These are phyloP conservation scores for Myriosclerotinia scirpicola DNA, from an alignment of 2,329 filamentous ascomycete species.

Conservation along the genomic window DNA sequence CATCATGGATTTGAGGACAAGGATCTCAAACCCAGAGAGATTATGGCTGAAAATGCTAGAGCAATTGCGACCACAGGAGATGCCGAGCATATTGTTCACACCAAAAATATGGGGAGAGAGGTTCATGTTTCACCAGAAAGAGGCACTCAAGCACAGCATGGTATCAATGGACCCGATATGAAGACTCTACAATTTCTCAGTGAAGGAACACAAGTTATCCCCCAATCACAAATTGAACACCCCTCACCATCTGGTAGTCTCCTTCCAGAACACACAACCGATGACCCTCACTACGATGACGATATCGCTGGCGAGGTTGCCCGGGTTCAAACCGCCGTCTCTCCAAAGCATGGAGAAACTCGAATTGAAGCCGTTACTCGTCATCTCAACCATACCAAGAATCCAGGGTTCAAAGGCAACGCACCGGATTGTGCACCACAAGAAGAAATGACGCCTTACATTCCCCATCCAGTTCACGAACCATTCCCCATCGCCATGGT, in stretches of 20 bases:
- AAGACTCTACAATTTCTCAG: slow-evolving; percentile 34
- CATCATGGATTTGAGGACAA: slow-evolving; percentile 27
- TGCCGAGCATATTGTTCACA: slow-evolving; percentile 33
- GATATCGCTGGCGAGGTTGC: slow-evolving; percentile 60
- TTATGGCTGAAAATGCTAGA: slow-evolving; percentile 32
- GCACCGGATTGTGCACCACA: slow-evolving; percentile 54
- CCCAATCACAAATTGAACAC: slow-evolving; percentile 32
- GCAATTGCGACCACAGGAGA: slow-evolving; percentile 33
- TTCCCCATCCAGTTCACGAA: slow-evolving; percentile 53
- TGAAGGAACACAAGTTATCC: slow-evolving; percentile 32
- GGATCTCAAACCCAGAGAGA: slow-evolving; percentile 27
- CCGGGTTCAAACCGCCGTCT: slow-evolving; percentile 59
- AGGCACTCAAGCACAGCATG: not conserved
- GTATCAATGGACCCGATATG: slow-evolving; percentile 28
- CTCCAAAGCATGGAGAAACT: slow-evolving; percentile 51
- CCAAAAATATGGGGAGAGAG: slow-evolving; percentile 13
- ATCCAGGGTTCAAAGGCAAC: slow-evolving; percentile 50
- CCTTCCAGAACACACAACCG: slow-evolving; percentile 56
- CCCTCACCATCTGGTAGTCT: slow-evolving; percentile 27
- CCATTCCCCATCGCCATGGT: slow-evolving; percentile 71
- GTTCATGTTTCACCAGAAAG: slow-evolving; percentile 1
- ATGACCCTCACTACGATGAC: slow-evolving; percentile 63
- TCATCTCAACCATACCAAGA: slow-evolving; percentile 64
- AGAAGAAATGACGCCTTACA: slow-evolving; percentile 66
- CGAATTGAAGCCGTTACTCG: slow-evolving; percentile 59